phyloP scores from a whole-genome alignment of 371 early-diverging fungal species.

The Fennellomyces sp. region DNA sequence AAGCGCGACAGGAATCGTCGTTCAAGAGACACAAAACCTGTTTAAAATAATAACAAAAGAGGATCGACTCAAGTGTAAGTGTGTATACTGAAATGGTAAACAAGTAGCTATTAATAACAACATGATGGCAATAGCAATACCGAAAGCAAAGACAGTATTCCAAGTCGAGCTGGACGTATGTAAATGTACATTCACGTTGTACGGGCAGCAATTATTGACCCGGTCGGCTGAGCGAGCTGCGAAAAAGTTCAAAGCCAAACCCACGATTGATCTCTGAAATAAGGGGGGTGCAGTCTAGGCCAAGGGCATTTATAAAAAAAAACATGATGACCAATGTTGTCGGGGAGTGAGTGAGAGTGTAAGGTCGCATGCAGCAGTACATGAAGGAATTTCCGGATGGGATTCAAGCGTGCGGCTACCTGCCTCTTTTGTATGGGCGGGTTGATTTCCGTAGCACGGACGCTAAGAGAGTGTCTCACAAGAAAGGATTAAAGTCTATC shows the following conservation, averaged over 20 bases:
- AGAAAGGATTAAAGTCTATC: constrained; percentile 6
- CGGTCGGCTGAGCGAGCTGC: constrained; percentile 79
- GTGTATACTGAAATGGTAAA: not conserved
- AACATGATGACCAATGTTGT: not conserved
- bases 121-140: constrained; percentile 55
- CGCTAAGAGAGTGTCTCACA: not conserved
- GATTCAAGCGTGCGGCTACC: not conserved
- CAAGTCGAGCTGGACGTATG: constrained; percentile 48
- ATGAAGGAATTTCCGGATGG: constrained; percentile 2
- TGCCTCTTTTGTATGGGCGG: constrained; percentile 4
- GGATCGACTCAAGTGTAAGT: constrained; percentile 67
- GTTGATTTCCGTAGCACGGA: constrained; percentile 9
- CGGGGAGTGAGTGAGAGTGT: not conserved
- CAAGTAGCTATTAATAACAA: not conserved
- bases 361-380: not conserved
- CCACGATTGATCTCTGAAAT: constrained; percentile 73
- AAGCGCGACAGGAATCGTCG: constrained; percentile 79
- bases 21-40: constrained; percentile 88
- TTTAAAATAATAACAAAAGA: constrained; percentile 80
- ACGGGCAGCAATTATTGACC: constrained; percentile 81
- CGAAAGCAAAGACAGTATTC: constrained; percentile 81
- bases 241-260: constrained; percentile 87
- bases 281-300: not conserved
- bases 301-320: not conserved
- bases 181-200: constrained; percentile 60